Percentiles rank a stretch among this genome's conserved stretches.
These are phyloP conservation scores for Penicillium sp. DNA, from an alignment of 2,329 filamentous ascomycete species.

Conservation along the genomic window DNA sequence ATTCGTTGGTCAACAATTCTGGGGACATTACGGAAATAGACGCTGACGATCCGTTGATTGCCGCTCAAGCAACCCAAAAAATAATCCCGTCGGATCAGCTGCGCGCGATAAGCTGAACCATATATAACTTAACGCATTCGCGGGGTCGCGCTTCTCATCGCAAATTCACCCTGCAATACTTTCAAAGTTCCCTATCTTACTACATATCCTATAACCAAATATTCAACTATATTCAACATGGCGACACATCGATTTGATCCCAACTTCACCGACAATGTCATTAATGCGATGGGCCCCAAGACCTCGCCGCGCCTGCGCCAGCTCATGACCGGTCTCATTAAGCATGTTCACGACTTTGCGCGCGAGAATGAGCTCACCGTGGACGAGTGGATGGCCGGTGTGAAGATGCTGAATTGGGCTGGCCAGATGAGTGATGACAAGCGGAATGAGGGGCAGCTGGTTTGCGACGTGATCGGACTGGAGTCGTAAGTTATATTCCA, in stretches of 20 bases:
- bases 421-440: constrained; percentile 66
- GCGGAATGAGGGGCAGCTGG: constrained; percentile 66
- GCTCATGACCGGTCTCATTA: constrained; percentile 59
- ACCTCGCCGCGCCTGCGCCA: constrained; percentile 68
- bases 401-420: constrained; percentile 64
- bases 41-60: constrained; percentile 9
- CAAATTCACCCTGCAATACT: not conserved
- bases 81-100: constrained; percentile 20
- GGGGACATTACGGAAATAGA: constrained; percentile 5
- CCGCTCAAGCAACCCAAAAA: constrained; percentile 3
- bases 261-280: constrained; percentile 68
- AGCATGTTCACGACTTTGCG: constrained; percentile 63
- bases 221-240: constrained; percentile 20
- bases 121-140: constrained; percentile 13
- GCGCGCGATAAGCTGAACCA: constrained; percentile 1
- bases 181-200: not conserved
- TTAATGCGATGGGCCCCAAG: constrained; percentile 74
- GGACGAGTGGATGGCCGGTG: constrained; percentile 62
- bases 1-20: constrained; percentile 19
- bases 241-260: constrained; percentile 47
- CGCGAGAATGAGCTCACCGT: constrained; percentile 62
- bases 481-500: constrained; percentile 52
- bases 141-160: not conserved
- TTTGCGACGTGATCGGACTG: constrained; percentile 63
- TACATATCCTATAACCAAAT: not conserved